A percentile compares a stretch with the other conserved stretches of the same genome.
Evolutionary conservation across 164 flowering plant species (phyloP).

Genomic region (Magnolia sinica): DNA sequence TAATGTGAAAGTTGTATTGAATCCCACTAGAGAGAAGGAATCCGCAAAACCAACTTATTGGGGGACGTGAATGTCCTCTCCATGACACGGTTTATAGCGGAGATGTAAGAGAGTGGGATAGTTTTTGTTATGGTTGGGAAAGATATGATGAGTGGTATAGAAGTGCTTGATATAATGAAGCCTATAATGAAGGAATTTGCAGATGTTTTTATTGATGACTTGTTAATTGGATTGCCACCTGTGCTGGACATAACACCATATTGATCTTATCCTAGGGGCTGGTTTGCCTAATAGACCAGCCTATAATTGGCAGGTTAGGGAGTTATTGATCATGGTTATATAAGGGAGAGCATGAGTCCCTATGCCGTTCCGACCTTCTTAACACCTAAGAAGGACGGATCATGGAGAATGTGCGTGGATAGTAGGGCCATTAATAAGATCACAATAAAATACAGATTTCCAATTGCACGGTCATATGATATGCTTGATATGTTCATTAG

Average conservation of each 20-base stretch:
- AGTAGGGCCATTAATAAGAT: slow-evolving; percentile 8
- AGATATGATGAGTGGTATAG: too few species aligned
- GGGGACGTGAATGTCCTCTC: not conserved
- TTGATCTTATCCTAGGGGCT: not conserved
- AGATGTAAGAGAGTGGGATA: not conserved
- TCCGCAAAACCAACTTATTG: not conserved
- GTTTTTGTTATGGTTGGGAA: not conserved
- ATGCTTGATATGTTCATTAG: not conserved
- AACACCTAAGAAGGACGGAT: not conserved
- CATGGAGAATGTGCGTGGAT: slow-evolving; percentile 3
- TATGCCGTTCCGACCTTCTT: not conserved
- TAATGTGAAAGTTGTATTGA: not conserved
- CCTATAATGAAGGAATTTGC: not conserved
- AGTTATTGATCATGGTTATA: slow-evolving; percentile 1
- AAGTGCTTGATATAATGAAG: not conserved
- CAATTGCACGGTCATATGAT: not conserved
- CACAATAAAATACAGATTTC: not conserved
- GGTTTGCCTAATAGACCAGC: not conserved
- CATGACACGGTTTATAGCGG: not conserved
- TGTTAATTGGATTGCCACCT: slow-evolving; percentile 3
- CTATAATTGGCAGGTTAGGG: not conserved
- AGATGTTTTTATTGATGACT: not conserved
- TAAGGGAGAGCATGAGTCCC: slow-evolving; percentile 11
- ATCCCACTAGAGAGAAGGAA: not conserved
- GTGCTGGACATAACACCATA: not conserved